Evolutionary conservation across 768 basidiomycete species (phyloP).

Genomic region (Lyophyllum atratum): DNA sequence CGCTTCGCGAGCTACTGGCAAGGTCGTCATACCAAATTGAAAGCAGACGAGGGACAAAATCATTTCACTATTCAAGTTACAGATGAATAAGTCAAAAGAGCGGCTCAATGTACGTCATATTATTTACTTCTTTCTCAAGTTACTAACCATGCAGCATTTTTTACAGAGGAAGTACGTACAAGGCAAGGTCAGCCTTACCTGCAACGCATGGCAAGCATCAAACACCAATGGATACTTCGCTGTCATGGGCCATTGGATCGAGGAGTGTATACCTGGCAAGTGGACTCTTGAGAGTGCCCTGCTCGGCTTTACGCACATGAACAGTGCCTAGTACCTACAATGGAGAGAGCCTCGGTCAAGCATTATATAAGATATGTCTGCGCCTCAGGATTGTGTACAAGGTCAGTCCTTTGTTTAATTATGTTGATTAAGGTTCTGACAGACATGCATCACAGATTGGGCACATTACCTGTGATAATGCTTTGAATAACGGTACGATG

Average conservation of each 20-base stretch:
- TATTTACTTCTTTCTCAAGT: background rate
- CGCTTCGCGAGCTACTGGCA: too few relatives aligned
- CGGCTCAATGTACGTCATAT: background rate
- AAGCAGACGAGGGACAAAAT: background rate
- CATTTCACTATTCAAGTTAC: background rate
- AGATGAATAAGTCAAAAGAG: background rate
- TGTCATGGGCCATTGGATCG: conserved; percentile 39
- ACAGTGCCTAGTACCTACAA: background rate
- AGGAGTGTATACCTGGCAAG: conserved; percentile 22
- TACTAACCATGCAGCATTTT: too few relatives aligned
- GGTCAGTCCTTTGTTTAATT: too few relatives aligned
- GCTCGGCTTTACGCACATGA: background rate
- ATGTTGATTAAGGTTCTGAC: background rate
- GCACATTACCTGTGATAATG: background rate
- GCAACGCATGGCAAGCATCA: conserved; percentile 41
- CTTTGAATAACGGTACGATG: background rate
- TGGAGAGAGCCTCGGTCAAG: background rate
- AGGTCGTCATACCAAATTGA: background rate
- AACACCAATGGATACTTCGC: conserved; percentile 40
- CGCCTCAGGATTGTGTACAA: too few relatives aligned
- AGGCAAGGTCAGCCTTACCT: conserved; percentile 31
- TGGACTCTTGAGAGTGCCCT: conserved; percentile 27
- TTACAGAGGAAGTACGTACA: background rate
- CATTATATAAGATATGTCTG: background rate
- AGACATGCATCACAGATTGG: background rate